These are phyloP conservation scores for Dioszegia aurantiaca DNA, from an alignment of 768 basidiomycete species.

Conservation along the genomic window DNA sequence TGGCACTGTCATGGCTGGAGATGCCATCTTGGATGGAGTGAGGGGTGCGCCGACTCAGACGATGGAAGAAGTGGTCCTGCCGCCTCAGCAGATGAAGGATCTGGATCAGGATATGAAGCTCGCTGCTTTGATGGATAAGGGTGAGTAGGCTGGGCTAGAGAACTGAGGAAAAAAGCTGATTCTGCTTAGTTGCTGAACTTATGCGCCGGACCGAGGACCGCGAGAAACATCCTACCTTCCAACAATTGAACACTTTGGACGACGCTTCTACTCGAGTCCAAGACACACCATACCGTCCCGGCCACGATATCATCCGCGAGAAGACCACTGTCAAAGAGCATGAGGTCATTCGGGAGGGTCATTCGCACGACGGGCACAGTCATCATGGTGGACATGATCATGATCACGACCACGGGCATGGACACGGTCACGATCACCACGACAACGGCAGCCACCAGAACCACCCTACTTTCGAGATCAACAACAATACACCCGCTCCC, in stretches of 20 bases:
- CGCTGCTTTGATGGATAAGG: conserved; percentile 39
- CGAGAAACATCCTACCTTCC: background rate
- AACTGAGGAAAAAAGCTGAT: conserved; percentile 14
- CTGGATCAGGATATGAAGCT: conserved; percentile 47
- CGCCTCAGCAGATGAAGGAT: conserved; percentile 32
- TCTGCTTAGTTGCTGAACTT: conserved; percentile 40
- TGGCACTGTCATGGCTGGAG: conserved; percentile 43
- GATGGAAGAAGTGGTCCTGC: background rate
- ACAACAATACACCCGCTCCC: conserved; percentile 1
- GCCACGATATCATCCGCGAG: conserved; percentile 38
- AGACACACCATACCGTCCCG: conserved; percentile 17
- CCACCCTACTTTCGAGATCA: conserved; percentile 6
- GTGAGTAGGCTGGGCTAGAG: conserved; percentile 21
- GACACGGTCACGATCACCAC: conserved; percentile 28
- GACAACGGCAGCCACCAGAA: conserved; percentile 24
- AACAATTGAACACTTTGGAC: conserved; percentile 2
- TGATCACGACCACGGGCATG: conserved; percentile 20
- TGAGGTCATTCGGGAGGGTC: conserved; percentile 40
- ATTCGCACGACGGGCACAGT: conserved; percentile 24
- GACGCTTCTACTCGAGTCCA: conserved; percentile 13
- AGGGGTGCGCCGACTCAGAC: conserved; percentile 28
- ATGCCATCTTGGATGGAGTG: conserved; percentile 44
- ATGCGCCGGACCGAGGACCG: conserved; percentile 24
- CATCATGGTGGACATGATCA: conserved; percentile 23
- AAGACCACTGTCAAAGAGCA: conserved; percentile 39